phyloP scores from a whole-genome alignment of 306 rosid species.

The Lathyrus sativus region DNA sequence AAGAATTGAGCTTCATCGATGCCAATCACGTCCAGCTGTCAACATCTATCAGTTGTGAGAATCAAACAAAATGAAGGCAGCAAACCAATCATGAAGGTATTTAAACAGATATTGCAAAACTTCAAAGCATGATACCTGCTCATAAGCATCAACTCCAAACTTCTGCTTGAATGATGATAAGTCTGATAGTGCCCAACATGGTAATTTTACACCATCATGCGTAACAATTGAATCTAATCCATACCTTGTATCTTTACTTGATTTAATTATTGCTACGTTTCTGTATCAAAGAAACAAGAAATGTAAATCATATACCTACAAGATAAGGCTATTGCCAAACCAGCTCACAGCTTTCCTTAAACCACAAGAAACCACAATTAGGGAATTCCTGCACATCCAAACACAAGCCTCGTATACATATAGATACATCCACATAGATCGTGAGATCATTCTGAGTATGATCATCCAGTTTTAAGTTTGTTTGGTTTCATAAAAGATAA shows the following conservation, averaged over 20 bases:
- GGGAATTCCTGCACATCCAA: constrained; percentile 7
- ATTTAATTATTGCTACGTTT: constrained; percentile 80
- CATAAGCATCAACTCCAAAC: constrained; percentile 69
- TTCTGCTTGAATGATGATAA: constrained; percentile 76
- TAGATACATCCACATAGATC: constrained; percentile 9
- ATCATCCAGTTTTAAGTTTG: constrained; percentile 3
- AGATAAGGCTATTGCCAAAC: constrained; percentile 15
- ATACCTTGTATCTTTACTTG: constrained; percentile 86
- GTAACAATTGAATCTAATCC: constrained; percentile 89
- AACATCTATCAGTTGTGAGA: constrained; percentile 38
- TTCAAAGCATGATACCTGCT: constrained; percentile 52
- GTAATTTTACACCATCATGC: constrained; percentile 78
- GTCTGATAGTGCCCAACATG: constrained; percentile 74
- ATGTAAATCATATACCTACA: background rate
- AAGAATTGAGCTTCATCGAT: constrained; percentile 97
- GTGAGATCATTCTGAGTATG: constrained; percentile 23
- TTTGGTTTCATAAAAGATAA: constrained; percentile 15
- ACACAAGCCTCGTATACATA: constrained; percentile 18
- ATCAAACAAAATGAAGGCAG: constrained; percentile 29
- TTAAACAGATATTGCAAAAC: constrained; percentile 27
- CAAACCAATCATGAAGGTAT: constrained; percentile 16
- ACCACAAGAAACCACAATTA: constrained; percentile 13
- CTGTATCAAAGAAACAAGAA: constrained; percentile 50
- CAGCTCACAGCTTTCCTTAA: background rate
- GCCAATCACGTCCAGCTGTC: constrained; percentile 88